These are phyloP conservation scores for Yueomyces sinensis DNA, from an alignment of 805 yeast species.

Conservation along the genomic window DNA sequence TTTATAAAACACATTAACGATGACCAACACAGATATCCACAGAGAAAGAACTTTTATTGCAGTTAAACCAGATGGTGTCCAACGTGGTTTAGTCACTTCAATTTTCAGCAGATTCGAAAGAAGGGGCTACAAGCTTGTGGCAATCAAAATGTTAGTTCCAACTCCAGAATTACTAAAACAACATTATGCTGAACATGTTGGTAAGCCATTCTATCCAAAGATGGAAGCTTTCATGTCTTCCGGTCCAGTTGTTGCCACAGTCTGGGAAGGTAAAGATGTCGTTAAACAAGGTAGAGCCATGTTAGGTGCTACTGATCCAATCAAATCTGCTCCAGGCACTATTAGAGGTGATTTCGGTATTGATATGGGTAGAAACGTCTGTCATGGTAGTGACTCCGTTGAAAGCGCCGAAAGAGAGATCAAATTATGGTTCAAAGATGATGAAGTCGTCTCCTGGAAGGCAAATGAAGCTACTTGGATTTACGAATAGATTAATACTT, in stretches of 20 bases:
- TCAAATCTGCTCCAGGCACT: conserved; percentile 96
- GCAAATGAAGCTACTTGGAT: conserved; percentile 78
- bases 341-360: conserved; percentile 98
- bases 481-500: conserved; percentile 79
- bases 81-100: conserved; percentile 88
- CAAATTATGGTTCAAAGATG: conserved; percentile 93
- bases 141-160: conserved; percentile 82
- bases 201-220: conserved; percentile 97
- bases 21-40: no score
- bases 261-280: conserved; percentile 99
- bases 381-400: conserved; percentile 99
- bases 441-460: conserved; percentile 88
- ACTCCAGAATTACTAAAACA: conserved; percentile 75
- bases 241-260: conserved; percentile 98
- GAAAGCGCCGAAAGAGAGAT: conserved; percentile 96
- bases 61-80: conserved; percentile 99
- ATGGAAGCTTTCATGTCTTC: conserved; percentile 92
- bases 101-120: conserved; percentile 89
- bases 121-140: conserved; percentile 97
- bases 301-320: conserved; percentile 99
- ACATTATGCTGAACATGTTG: conserved; percentile 91
- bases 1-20: no score
- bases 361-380: conserved; percentile 98
- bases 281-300: conserved; percentile 97
- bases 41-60: conserved; percentile 90